Evolutionary conservation across 371 early-diverging fungal species (phyloP), one percentile per base, ranked within the genome.

Genomic region (Encephalitozoon cuniculi): DNA sequence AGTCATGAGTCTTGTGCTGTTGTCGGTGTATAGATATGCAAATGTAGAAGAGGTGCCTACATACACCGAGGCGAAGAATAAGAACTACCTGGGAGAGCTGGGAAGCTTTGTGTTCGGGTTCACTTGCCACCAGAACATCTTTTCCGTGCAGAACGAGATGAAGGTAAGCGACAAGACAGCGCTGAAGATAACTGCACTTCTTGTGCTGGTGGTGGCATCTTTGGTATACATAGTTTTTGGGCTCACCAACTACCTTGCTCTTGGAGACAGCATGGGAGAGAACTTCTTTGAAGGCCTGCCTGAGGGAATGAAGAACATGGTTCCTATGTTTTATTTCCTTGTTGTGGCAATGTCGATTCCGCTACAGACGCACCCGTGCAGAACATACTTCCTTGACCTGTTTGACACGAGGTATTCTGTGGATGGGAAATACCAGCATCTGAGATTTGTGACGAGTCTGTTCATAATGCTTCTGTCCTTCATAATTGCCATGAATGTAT

Each of bases 51-150:
- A 52, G 4, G 28, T 30, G 8, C 30, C 68, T 28, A n/a, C 8
- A 15, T 32, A 41, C 23, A 4, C 9, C 3, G 34, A 9, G 23
- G 18, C 18, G 11, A 73, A 18, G 12, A 25, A 9, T 34, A 4
- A 4, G 34, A 63, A 30, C n/a, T 55, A 49, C 15, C 21, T 74
- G 34, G 40, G 26, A 6, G 71, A 65, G 44, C 30, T 79, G 37
- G 54, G 74, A 4, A 30, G 43, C 46, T 74, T 79, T 74, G 79
- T 79, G 1, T 79, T 74, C 59, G 51, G 74, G 15, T 79, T 70
- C 55, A 74, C 79, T 11, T 79, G 79, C 40, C 79, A 79, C 28
- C 79, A 79, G 39, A 74, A 74, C n/a, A 79, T 79, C 26, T 54
- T 79, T 63, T 49, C 69, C 34, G 43, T 74, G 5, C 79, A 79